A percentile compares a stretch with the other conserved stretches of the same genome.
Conservation (phyloP, 73 alveolate species). For the Paramecium sonneborni region DNA sequence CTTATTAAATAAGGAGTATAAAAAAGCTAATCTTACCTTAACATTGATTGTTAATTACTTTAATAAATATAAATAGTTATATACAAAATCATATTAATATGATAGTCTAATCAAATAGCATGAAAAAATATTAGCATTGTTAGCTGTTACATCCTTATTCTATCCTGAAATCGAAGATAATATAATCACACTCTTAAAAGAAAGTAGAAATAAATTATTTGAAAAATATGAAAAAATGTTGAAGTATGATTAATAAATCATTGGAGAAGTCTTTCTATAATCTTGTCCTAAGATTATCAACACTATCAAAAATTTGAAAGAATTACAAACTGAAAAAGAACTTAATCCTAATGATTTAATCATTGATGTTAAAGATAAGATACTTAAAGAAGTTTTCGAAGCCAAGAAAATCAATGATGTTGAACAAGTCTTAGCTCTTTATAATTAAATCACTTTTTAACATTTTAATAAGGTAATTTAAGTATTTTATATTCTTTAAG, state of each 20-base stretch:
- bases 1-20: neutral
- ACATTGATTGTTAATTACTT: neutral
- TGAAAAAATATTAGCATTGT: neutral
- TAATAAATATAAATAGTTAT: neutral
- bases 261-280: conserved; percentile 6
- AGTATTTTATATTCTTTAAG: neutral
- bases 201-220: neutral
- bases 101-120: neutral
- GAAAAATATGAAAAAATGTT: neutral
- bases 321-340: neutral
- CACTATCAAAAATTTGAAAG: neutral
- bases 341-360: neutral
- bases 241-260: neutral
- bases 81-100: conserved; percentile 35
- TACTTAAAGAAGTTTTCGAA: neutral
- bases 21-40: conserved; percentile 22
- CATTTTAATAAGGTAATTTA: neutral
- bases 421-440: neutral
- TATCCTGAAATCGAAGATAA: conserved; percentile 41
- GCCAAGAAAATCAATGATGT: neutral
- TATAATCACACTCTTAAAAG: neutral
- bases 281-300: conserved; percentile 40
- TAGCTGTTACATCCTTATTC: neutral
- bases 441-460: neutral
- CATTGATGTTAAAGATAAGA: neutral